Percentiles rank a stretch among this genome's conserved stretches.
Evolutionary conservation across 768 basidiomycete genomes (phyloP).

Genomic region (Auriscalpium orientale): DNA sequence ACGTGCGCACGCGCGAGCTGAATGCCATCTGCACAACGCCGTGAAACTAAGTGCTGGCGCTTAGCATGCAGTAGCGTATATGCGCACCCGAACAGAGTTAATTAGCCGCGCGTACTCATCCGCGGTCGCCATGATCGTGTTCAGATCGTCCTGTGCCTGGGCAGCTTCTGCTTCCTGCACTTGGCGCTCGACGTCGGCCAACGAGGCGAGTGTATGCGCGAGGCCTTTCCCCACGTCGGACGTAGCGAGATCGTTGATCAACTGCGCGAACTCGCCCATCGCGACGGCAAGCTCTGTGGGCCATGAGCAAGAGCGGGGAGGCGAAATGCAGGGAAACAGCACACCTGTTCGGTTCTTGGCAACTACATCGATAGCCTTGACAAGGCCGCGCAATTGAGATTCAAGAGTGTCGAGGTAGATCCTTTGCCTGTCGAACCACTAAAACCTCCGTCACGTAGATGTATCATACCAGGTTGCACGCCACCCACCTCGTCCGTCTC

Average conservation of each 20-base stretch:
- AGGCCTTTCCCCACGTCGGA: slow-evolving; percentile 75
- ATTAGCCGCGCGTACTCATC: slow-evolving; percentile 95
- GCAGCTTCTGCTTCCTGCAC: slow-evolving; percentile 43
- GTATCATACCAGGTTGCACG: not conserved
- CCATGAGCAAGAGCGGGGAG: not conserved
- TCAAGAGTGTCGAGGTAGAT: slow-evolving; percentile 84
- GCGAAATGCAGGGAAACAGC: slow-evolving; percentile 9
- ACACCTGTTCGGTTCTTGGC: slow-evolving; percentile 73
- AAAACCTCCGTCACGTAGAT: not conserved
- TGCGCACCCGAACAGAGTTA: slow-evolving; percentile 72
- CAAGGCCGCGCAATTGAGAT: slow-evolving; percentile 76
- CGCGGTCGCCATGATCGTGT: slow-evolving; percentile 73
- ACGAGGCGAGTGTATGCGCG: slow-evolving; percentile 55
- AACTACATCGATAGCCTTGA: slow-evolving; percentile 82
- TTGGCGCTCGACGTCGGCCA: slow-evolving; percentile 69
- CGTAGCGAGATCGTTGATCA: slow-evolving; percentile 58
- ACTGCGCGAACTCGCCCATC: slow-evolving; percentile 74
- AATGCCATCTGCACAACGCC: slow-evolving; percentile 63
- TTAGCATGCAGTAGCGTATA: not conserved
- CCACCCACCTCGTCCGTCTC: slow-evolving; percentile 75
- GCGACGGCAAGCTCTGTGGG: slow-evolving; percentile 56
- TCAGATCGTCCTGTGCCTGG: slow-evolving; percentile 43
- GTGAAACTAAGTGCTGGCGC: not conserved
- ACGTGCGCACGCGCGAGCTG: slow-evolving; percentile 76
- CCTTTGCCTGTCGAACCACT: slow-evolving; percentile 93